Percentiles rank a stretch among this genome's conserved stretches.
Conservation (phyloP, 768 basidiomycete species). For the Hydnum rufescens region DNA sequence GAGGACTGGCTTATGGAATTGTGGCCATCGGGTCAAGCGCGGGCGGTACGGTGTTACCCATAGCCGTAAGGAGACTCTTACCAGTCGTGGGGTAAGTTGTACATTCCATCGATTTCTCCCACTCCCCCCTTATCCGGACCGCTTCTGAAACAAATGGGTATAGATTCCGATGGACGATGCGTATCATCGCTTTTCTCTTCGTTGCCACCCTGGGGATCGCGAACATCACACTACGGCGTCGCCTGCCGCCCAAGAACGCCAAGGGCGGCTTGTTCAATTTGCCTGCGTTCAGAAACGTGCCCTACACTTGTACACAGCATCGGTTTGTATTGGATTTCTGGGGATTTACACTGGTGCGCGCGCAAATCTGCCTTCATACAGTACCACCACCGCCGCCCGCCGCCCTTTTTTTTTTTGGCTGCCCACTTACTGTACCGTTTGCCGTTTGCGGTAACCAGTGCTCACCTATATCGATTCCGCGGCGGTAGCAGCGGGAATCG, state of each 20-base stretch:
- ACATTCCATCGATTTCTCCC: neutral
- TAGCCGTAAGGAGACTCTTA: conserved; percentile 12
- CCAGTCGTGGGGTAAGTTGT: conserved; percentile 9
- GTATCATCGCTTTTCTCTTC: conserved; percentile 11
- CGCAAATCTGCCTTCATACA: too few species aligned
- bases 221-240: conserved; percentile 12
- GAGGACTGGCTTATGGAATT: conserved; percentile 39
- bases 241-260: conserved; percentile 5
- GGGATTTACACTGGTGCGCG: too few species aligned
- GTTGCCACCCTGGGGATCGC: conserved; percentile 13
- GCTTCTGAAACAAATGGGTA: neutral
- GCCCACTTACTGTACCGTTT: too few species aligned
- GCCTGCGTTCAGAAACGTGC: conserved; percentile 11
- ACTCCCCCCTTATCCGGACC: neutral
- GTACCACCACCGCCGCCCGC: too few species aligned
- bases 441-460: too few species aligned
- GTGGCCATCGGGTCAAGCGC: conserved; percentile 38
- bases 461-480: conserved; percentile 13
- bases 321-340: conserved; percentile 12
- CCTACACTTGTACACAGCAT: conserved; percentile 12
- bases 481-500: conserved; percentile 3
- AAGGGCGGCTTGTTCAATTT: conserved; percentile 8
- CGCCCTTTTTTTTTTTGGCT: too few species aligned
- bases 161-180: conserved; percentile 13
- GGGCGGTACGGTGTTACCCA: conserved; percentile 17